phyloP scores from a whole-genome alignment of 306 rosid species.

The Ziziphus jujuba region DNA sequence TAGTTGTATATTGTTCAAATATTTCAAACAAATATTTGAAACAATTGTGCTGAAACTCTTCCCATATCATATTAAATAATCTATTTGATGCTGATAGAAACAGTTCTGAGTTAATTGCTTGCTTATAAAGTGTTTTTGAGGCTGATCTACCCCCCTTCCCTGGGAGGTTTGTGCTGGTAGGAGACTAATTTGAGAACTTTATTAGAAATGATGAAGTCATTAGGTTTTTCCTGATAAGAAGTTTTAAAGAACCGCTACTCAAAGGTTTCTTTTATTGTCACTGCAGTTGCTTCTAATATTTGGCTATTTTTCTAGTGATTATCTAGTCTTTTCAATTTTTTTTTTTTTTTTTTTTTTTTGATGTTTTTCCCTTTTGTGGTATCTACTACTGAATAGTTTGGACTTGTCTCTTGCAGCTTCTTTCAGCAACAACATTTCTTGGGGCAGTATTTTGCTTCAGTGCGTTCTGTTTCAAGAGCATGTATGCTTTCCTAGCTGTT shows the following conservation, averaged over 20 bases:
- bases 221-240: neutral
- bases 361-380: neutral
- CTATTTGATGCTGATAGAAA: too few species aligned
- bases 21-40: too few species aligned
- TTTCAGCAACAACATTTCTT: constrained; percentile 54
- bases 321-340: neutral
- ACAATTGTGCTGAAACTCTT: too few species aligned
- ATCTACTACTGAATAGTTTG: neutral
- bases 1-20: too few species aligned
- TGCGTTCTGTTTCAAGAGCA: constrained; percentile 67
- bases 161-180: too few species aligned
- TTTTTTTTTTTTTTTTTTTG: neutral
- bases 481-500: constrained; percentile 70
- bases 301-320: neutral
- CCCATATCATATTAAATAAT: too few species aligned
- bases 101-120: too few species aligned
- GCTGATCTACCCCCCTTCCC: too few species aligned
- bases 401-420: constrained; percentile 54
- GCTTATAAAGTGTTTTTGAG: too few species aligned
- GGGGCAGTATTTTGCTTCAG: constrained; percentile 71
- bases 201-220: neutral
- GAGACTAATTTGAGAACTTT: neutral
- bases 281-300: neutral
- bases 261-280: neutral
- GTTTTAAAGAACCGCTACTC: neutral